Percentiles rank a stretch among this genome's conserved stretches.
phyloP scores from a whole-genome alignment of 495 filamentous ascomycete species.

The Neurospora sublineolata region DNA sequence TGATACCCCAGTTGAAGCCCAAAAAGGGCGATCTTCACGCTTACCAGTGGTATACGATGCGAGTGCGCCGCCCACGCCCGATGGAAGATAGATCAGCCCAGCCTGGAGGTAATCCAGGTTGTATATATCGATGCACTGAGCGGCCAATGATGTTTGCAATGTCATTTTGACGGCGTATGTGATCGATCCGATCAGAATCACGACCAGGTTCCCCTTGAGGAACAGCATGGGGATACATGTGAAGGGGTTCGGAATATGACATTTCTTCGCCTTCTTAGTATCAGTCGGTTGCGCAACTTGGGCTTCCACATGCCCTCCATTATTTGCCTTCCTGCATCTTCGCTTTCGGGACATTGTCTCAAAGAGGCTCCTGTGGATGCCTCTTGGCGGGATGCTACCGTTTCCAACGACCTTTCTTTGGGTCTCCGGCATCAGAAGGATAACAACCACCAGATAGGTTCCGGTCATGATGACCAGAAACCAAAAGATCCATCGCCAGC shows the following conservation, averaged over 20 bases:
- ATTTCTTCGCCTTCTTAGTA: neutral
- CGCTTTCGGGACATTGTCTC: neutral
- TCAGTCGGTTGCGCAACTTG: neutral
- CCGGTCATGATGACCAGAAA: slow-evolving; percentile 37
- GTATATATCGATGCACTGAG: neutral
- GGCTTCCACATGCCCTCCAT: neutral
- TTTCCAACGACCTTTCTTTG: slow-evolving; percentile 46
- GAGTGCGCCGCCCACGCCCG: neutral
- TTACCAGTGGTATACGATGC: neutral
- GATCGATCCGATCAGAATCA: slow-evolving; percentile 1
- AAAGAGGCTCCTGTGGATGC: neutral
- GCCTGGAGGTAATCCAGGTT: neutral
- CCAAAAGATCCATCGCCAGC: slow-evolving; percentile 51
- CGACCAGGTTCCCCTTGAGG: neutral
- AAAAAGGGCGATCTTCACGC: neutral
- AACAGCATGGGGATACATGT: neutral
- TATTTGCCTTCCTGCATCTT: neutral
- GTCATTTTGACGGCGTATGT: slow-evolving; percentile 10
- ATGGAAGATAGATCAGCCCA: neutral
- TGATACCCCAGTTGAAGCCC: neutral
- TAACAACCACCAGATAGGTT: slow-evolving; percentile 19
- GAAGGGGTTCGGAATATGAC: neutral
- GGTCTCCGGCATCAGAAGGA: slow-evolving; percentile 41
- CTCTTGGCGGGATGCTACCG: slow-evolving; percentile 20
- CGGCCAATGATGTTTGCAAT: neutral